These are phyloP conservation scores for Dactylorhiza incarnata DNA, from an alignment of 106 monocot species.

Conservation along the genomic window DNA sequence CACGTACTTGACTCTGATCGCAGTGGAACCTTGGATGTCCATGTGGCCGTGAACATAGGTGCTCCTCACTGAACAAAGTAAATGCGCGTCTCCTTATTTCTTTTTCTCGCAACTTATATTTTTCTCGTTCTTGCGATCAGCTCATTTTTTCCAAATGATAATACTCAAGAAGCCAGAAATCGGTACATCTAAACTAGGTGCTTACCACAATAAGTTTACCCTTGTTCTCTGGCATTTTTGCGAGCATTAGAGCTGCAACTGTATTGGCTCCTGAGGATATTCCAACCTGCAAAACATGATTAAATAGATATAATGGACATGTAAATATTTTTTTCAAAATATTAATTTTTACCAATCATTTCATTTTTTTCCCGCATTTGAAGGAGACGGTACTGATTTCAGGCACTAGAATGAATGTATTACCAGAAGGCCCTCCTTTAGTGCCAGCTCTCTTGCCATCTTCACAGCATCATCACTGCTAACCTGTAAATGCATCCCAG, in stretches of 20 bases:
- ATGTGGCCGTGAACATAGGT: too few species aligned
- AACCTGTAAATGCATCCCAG: constrained; percentile 33
- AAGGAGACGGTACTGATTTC: background rate
- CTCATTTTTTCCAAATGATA: too few species aligned
- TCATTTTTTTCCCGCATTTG: background rate
- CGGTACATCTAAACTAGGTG: background rate
- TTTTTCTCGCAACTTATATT: too few species aligned
- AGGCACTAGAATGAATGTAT: background rate
- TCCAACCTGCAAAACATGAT: constrained; percentile 43
- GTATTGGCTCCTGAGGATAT: constrained; percentile 95
- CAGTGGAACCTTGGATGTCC: too few species aligned
- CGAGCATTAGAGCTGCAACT: constrained; percentile 77
- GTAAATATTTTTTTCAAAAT: background rate
- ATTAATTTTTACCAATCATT: too few species aligned
- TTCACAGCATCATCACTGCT: constrained; percentile 94
- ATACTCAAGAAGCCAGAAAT: too few species aligned
- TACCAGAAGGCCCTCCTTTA: constrained; percentile 91
- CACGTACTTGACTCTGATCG: too few species aligned
- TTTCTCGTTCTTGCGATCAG: too few species aligned
- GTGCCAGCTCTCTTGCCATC: constrained; percentile 92
- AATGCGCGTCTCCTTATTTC: too few species aligned
- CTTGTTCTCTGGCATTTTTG: constrained; percentile 88
- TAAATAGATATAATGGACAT: background rate
- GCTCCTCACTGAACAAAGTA: too few species aligned
- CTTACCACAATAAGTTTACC: constrained; percentile 96